A percentile compares a stretch with the other conserved stretches of the same genome.
Conservation (phyloP, 306 rosid species). For the Crataegus laevigata region DNA sequence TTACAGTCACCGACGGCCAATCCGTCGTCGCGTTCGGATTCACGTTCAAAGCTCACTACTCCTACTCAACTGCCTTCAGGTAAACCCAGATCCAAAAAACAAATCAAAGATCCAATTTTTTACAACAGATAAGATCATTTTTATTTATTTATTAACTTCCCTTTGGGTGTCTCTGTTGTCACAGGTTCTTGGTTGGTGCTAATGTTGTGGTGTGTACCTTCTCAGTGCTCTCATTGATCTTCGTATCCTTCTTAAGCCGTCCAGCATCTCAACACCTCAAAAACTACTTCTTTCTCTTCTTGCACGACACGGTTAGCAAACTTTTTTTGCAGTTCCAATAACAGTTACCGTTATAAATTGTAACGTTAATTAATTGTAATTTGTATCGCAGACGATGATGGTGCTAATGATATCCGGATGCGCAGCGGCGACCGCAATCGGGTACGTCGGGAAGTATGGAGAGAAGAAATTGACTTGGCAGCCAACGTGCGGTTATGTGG, state of each 20-base stretch:
- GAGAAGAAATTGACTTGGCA: conserved; percentile 46
- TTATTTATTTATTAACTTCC: background rate
- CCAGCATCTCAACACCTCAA: conserved; percentile 4
- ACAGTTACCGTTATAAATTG: too few relatives aligned
- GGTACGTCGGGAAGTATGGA: conserved; percentile 59
- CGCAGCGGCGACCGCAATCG: conserved; percentile 58
- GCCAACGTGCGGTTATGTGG: conserved; percentile 40
- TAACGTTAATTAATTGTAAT: too few relatives aligned
- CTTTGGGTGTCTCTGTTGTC: background rate
- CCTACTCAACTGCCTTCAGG: conserved; percentile 49
- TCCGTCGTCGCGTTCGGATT: conserved; percentile 30
- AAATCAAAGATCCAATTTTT: background rate
- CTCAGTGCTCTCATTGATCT: conserved; percentile 35
- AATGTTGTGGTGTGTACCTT: conserved; percentile 34
- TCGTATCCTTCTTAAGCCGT: conserved; percentile 8
- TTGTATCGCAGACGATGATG: conserved; percentile 36
- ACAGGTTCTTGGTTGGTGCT: conserved; percentile 57
- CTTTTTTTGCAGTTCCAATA: too few relatives aligned
- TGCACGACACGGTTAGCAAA: conserved; percentile 44
- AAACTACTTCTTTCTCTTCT: conserved; percentile 30
- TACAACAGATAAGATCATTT: too few relatives aligned
- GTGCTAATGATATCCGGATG: conserved; percentile 54
- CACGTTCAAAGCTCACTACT: conserved; percentile 42
- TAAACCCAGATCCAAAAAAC: conserved; percentile 14
- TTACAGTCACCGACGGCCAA: conserved; percentile 48